phyloP scores from a whole-genome alignment of 805 yeast species.

The Candida loeiensis region DNA sequence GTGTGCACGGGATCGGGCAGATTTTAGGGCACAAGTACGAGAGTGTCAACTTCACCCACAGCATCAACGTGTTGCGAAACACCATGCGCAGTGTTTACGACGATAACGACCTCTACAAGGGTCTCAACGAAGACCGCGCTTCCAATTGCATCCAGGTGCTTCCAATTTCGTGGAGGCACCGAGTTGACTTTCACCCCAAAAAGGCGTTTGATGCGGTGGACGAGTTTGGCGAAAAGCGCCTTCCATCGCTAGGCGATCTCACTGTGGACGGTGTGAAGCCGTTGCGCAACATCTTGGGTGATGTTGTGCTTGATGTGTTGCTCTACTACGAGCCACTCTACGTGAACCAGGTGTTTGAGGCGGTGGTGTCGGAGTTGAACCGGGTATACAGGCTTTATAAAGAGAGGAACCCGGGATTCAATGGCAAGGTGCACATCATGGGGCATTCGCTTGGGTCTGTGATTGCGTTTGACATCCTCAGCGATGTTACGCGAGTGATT shows the following conservation, averaged over 20 bases:
- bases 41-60: conserved; percentile 82
- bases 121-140: conserved; percentile 19
- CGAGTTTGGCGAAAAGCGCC: conserved; percentile 35
- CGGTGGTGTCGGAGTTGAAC: conserved; percentile 65
- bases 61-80: conserved; percentile 61
- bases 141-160: conserved; percentile 75
- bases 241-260: conserved; percentile 67
- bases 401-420: conserved; percentile 63
- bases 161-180: conserved; percentile 91
- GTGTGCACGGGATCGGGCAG: conserved; percentile 96
- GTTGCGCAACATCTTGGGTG: conserved; percentile 75
- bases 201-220: conserved; percentile 35
- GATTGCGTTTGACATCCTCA: conserved; percentile 70
- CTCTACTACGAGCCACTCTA: conserved; percentile 70
- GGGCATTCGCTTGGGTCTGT: conserved; percentile 95
- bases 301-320: conserved; percentile 79
- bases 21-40: conserved; percentile 73
- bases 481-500: conserved; percentile 41
- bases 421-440: conserved; percentile 77
- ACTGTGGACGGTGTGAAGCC: conserved; percentile 77
- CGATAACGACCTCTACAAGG: conserved; percentile 37
- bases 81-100: conserved; percentile 50
- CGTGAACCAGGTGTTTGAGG: conserved; percentile 55
- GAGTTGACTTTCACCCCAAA: conserved; percentile 57
- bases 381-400: conserved; percentile 54